phyloP scores from a whole-genome alignment of 768 basidiomycete genomes.

The Tricholoma hemisulphureum region DNA sequence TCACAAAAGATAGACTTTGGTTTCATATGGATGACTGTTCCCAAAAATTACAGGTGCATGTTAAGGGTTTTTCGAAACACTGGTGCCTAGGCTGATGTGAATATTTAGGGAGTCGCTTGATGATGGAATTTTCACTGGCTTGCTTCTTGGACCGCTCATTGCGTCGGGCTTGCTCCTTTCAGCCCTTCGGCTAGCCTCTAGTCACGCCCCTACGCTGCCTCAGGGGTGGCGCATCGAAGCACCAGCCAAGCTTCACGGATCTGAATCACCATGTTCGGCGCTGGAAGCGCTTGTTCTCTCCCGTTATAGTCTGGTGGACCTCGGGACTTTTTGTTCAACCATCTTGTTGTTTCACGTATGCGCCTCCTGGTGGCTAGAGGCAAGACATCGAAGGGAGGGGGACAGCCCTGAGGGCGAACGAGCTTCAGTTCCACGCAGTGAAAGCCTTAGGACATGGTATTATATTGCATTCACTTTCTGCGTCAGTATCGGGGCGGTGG shows the following conservation, averaged over 20 bases:
- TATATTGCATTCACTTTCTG: conserved; percentile 64
- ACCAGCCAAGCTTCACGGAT: conserved; percentile 53
- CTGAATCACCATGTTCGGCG: conserved; percentile 41
- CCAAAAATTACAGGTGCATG: conserved; percentile 76
- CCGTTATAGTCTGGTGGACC: conserved; percentile 73
- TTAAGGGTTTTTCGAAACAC: neutral
- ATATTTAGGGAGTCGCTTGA: conserved; percentile 67
- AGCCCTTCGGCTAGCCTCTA: conserved; percentile 36
- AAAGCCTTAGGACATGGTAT: conserved; percentile 57
- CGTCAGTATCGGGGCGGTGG: conserved; percentile 48
- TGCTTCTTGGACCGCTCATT: conserved; percentile 82
- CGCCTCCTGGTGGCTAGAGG: conserved; percentile 76
- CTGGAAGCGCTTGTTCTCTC: conserved; percentile 60
- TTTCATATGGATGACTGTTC: conserved; percentile 88
- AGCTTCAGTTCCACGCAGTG: conserved; percentile 73
- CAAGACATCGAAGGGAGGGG: conserved; percentile 38
- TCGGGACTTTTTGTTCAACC: conserved; percentile 77
- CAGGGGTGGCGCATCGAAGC: conserved; percentile 76
- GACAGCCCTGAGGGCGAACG: conserved; percentile 64
- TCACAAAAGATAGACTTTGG: conserved; percentile 54
- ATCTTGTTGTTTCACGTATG: conserved; percentile 78
- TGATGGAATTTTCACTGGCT: conserved; percentile 81
- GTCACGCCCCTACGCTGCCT: conserved; percentile 41
- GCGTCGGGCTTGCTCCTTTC: conserved; percentile 65
- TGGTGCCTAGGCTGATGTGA: conserved; percentile 6